A percentile compares a stretch with the other conserved stretches of the same genome.
Evolutionary conservation across 176 grass and related monocot genomes (phyloP).

Genomic region (Avena eriantha): DNA sequence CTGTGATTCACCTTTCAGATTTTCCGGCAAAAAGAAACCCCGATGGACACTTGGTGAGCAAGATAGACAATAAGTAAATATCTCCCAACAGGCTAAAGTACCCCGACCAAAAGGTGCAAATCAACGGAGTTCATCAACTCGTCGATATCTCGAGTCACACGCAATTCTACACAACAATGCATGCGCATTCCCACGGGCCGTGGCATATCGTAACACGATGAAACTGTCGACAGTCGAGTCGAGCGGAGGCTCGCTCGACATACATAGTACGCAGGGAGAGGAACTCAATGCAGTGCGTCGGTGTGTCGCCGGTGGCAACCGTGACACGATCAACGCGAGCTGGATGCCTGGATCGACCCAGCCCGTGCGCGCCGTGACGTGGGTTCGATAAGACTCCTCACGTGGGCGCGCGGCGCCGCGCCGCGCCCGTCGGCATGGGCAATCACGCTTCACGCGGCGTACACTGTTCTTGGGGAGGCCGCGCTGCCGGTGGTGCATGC

Average conservation of each 20-base stretch:
- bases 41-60: neutral
- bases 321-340: neutral
- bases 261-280: too few species aligned
- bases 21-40: neutral
- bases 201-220: too few species aligned
- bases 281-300: neutral
- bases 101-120: neutral
- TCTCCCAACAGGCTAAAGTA: neutral
- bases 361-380: neutral
- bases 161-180: too few species aligned
- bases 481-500: neutral
- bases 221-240: too few species aligned
- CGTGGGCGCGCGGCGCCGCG: conserved; percentile 13
- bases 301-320: neutral
- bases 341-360: neutral
- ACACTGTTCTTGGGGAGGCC: neutral
- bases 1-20: neutral
- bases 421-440: neutral
- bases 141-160: neutral
- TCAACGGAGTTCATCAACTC: neutral
- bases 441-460: neutral
- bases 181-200: too few species aligned
- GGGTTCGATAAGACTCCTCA: neutral
- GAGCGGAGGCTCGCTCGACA: too few species aligned
- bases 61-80: neutral